phyloP scores from a whole-genome alignment of 192 early-diverging fungal species.

The Dissophora ornata region DNA sequence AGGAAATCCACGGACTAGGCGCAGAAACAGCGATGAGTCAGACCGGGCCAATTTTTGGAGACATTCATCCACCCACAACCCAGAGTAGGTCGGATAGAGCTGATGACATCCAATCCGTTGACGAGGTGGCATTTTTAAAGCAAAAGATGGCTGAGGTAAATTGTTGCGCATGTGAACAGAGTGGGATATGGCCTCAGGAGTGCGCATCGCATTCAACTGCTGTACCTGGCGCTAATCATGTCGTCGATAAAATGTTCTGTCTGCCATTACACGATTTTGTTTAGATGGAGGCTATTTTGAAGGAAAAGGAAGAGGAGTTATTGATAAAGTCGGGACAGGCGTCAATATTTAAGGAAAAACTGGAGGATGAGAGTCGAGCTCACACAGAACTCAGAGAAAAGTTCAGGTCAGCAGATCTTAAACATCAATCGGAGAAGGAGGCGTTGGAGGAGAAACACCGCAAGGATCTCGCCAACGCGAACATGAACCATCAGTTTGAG shows the following conservation, averaged over 20 bases:
- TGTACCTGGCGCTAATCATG: too few relatives aligned
- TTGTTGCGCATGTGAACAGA: too few relatives aligned
- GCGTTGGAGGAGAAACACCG: conserved; percentile 15
- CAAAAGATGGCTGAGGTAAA: conserved; percentile 28
- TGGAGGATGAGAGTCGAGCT: conserved; percentile 5
- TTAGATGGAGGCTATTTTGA: conserved; percentile 20
- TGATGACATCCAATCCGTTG: background rate
- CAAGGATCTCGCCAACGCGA: conserved; percentile 17
- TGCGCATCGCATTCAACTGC: too few relatives aligned
- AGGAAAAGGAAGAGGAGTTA: conserved; percentile 11
- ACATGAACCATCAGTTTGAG: conserved; percentile 37
- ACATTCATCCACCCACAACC: background rate
- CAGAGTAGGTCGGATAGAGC: background rate
- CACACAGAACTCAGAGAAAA: background rate
- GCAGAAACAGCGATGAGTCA: conserved; percentile 1
- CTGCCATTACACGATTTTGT: too few relatives aligned
- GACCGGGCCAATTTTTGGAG: background rate
- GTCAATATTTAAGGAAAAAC: conserved; percentile 18
- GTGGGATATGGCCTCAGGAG: too few relatives aligned
- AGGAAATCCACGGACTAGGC: background rate
- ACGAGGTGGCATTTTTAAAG: conserved; percentile 2
- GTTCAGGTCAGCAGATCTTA: background rate
- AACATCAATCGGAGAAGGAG: conserved; percentile 10
- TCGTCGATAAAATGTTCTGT: too few relatives aligned
- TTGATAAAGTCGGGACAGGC: conserved; percentile 22